These are phyloP conservation scores for Colletotrichum viniferum DNA, from an alignment of 2,329 filamentous ascomycete species.

Conservation along the genomic window DNA sequence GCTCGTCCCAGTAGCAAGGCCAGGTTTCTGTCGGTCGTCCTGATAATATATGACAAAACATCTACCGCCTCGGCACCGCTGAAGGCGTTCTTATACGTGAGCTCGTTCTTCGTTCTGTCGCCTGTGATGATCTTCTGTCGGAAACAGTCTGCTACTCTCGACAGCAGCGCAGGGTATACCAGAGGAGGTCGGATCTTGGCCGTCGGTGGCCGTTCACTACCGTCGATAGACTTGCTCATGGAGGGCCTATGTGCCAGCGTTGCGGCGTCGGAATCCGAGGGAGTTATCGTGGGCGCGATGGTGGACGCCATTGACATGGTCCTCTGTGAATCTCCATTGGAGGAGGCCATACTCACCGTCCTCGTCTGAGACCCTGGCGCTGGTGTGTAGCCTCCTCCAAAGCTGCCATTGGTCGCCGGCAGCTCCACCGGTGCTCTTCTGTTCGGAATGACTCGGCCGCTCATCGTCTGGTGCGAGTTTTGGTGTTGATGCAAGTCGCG, in stretches of 20 bases:
- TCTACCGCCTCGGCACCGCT: constrained; percentile 96
- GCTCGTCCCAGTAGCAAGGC: constrained; percentile 89
- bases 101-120: constrained; percentile 93
- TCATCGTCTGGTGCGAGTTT: constrained; percentile 84
- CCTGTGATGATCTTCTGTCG: constrained; percentile 84
- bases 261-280: constrained; percentile 58
- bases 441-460: constrained; percentile 87
- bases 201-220: constrained; percentile 58
- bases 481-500: constrained; percentile 49
- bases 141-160: constrained; percentile 92
- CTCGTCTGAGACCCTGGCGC: constrained; percentile 60
- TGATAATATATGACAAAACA: constrained; percentile 93
- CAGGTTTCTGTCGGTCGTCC: constrained; percentile 93
- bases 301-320: constrained; percentile 95
- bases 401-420: constrained; percentile 39
- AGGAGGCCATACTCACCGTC: constrained; percentile 67
- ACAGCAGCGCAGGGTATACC: constrained; percentile 92
- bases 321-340: constrained; percentile 52
- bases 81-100: constrained; percentile 97
- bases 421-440: constrained; percentile 53
- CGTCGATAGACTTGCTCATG: constrained; percentile 58
- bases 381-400: constrained; percentile 43
- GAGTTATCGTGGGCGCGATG: constrained; percentile 70
- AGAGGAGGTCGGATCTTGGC: constrained; percentile 76
- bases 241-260: constrained; percentile 60